Percentiles rank a stretch among this genome's conserved stretches.
Conservation (phyloP, 352 stramenopile genomes). For the Phytopythium cucurbitacearum region DNA sequence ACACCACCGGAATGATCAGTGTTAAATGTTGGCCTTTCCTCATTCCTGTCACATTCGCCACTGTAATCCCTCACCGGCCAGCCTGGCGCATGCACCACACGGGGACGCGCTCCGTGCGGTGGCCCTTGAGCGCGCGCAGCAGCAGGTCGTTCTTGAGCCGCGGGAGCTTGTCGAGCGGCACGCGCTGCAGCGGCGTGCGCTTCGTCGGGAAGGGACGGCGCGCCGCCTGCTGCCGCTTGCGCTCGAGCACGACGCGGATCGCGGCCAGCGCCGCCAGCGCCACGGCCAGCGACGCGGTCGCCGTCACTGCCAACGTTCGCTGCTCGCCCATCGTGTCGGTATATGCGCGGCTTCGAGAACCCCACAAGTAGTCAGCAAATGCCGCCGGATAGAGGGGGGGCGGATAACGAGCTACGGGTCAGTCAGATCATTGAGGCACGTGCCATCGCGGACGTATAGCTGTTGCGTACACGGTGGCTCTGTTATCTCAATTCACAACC, state of each 20-base stretch:
- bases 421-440: too few species aligned
- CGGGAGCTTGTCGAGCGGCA: constrained; percentile 65
- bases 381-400: too few species aligned
- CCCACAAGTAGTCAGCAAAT: neutral
- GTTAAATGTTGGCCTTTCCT: too few species aligned
- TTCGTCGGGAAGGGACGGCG: constrained; percentile 50
- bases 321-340: too few species aligned
- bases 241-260: constrained; percentile 54
- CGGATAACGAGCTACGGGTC: too few species aligned
- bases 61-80: constrained; percentile 71
- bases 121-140: constrained; percentile 77
- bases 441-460: too few species aligned
- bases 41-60: too few species aligned
- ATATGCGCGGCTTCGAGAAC: neutral
- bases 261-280: constrained; percentile 50
- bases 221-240: constrained; percentile 36
- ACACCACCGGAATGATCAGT: too few species aligned
- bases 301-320: neutral
- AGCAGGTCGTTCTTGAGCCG: constrained; percentile 90
- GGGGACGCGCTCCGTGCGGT: constrained; percentile 88
- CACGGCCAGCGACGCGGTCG: constrained; percentile 17
- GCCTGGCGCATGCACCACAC: constrained; percentile 98
- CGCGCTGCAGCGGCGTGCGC: constrained; percentile 67
- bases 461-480: too few species aligned
- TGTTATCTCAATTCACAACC: too few species aligned